Conservation (phyloP, 352 stramenopile species). For the Phytophthora hibernalis region DNA sequence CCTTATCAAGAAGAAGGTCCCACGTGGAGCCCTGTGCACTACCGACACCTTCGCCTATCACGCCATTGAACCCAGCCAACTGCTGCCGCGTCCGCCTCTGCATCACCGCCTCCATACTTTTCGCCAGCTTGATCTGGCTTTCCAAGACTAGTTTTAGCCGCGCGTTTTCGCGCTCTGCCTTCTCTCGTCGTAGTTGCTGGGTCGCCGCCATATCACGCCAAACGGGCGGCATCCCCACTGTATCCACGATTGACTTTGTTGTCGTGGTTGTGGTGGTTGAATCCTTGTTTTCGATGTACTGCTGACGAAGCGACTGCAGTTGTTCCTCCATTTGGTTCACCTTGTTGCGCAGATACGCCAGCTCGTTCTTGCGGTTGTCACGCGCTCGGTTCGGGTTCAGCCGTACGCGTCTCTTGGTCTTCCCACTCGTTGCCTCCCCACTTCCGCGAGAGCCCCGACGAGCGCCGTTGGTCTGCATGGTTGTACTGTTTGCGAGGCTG, state of each 20-base stretch:
- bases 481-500: not conserved
- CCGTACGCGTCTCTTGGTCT: slow-evolving; percentile 33
- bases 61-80: slow-evolving; percentile 39
- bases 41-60: slow-evolving; percentile 26
- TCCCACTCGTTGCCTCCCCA: slow-evolving; percentile 16
- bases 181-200: slow-evolving; percentile 41
- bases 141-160: slow-evolving; percentile 56
- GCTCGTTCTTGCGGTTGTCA: slow-evolving; percentile 50
- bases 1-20: slow-evolving; percentile 45
- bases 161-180: slow-evolving; percentile 55
- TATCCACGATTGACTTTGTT: slow-evolving; percentile 15
- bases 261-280: slow-evolving; percentile 9
- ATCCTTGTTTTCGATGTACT: slow-evolving; percentile 33
- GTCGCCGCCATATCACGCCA: slow-evolving; percentile 48
- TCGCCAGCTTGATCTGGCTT: slow-evolving; percentile 54
- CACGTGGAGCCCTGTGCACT: slow-evolving; percentile 25
- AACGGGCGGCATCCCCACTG: slow-evolving; percentile 24
- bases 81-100: slow-evolving; percentile 42
- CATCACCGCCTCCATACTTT: slow-evolving; percentile 54
- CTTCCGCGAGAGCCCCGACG: slow-evolving; percentile 1
- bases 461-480: not conserved
- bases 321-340: slow-evolving; percentile 52
- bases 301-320: slow-evolving; percentile 37
- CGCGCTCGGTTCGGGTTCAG: slow-evolving; percentile 49
- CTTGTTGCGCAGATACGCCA: slow-evolving; percentile 52